Evolutionary conservation across 768 basidiomycete genomes (phyloP).

Genomic region (Suillus fuscotomentosus): DNA sequence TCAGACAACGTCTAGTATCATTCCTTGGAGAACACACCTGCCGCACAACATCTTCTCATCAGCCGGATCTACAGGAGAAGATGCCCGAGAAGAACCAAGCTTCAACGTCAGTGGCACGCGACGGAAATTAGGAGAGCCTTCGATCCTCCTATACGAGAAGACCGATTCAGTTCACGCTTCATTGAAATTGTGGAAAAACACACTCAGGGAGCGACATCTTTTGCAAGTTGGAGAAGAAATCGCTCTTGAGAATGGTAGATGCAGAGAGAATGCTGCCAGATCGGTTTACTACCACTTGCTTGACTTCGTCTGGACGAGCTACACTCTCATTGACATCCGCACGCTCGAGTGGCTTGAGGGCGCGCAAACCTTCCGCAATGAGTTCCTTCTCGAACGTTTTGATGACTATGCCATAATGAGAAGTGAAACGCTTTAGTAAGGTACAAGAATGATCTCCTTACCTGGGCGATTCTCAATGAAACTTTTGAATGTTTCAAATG

Average conservation of each 20-base stretch:
- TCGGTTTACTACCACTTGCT: conserved; percentile 79
- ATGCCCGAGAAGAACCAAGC: conserved; percentile 22
- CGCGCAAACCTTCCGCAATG: conserved; percentile 69
- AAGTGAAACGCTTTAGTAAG: neutral
- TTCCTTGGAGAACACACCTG: conserved; percentile 45
- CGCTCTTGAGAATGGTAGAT: conserved; percentile 92
- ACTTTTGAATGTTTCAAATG: conserved; percentile 73
- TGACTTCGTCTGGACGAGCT: conserved; percentile 89
- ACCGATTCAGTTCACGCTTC: conserved; percentile 4
- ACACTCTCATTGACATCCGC: conserved; percentile 64
- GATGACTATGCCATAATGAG: conserved; percentile 59
- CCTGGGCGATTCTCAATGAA: conserved; percentile 87
- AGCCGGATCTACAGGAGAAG: conserved; percentile 30
- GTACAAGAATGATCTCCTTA: conserved; percentile 26
- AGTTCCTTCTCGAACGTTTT: conserved; percentile 95
- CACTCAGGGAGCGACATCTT: conserved; percentile 96
- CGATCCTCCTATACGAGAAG: conserved; percentile 61
- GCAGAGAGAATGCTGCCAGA: conserved; percentile 86
- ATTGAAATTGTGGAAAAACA: conserved; percentile 25
- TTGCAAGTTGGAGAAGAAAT: conserved; percentile 91
- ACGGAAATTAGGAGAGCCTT: conserved; percentile 94
- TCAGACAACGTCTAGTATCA: conserved; percentile 20
- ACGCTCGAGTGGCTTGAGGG: conserved; percentile 79
- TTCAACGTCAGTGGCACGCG: conserved; percentile 64
- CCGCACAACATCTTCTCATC: conserved; percentile 72